These are phyloP conservation scores for Chlamydomonas incerta DNA, from an alignment of 139 green algal species.

Conservation along the genomic window DNA sequence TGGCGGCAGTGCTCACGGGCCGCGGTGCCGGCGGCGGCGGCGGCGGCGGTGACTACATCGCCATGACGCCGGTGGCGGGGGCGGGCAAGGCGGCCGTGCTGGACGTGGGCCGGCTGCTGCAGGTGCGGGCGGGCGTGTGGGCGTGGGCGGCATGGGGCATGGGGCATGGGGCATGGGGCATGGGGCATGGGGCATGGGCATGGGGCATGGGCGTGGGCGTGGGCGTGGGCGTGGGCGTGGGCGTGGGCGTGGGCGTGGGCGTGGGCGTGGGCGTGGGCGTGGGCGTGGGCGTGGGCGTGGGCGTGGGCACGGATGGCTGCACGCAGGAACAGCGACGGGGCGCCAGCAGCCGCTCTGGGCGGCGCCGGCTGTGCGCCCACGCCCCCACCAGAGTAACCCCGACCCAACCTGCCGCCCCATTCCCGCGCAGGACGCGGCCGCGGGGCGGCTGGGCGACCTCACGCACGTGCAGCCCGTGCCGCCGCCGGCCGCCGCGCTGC, in stretches of 20 bases:
- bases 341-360: no score
- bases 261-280: no score
- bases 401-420: neutral
- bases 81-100: neutral
- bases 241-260: no score
- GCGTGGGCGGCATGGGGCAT: neutral
- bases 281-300: no score
- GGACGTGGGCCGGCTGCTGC: neutral
- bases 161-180: no score
- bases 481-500: neutral
- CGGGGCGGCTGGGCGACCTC: slow-evolving; percentile 14
- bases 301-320: no score
- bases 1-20: neutral
- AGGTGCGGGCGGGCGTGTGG: neutral
- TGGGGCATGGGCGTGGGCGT: no score
- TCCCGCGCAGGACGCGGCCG: neutral
- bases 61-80: neutral
- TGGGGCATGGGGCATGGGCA: no score
- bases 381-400: no score
- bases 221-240: no score
- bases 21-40: neutral
- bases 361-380: neutral
- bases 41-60: neutral
- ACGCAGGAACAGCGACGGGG: no score
- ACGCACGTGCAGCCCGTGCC: neutral